Evolutionary conservation across 176 grass and related monocot species (phyloP).

Genomic region (Urochloa ruziziensis): DNA sequence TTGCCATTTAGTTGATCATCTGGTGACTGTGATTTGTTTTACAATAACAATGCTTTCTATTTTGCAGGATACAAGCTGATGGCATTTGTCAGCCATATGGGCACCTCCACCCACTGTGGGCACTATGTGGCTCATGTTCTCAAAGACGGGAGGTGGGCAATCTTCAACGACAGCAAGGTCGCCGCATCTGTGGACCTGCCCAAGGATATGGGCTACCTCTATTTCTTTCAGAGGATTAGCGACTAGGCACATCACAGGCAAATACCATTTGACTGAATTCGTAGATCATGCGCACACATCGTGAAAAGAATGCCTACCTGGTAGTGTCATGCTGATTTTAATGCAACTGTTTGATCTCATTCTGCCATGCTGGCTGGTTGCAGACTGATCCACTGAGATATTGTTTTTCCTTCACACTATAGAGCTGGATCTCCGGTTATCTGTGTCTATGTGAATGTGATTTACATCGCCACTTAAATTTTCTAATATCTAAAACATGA

Average conservation of each 20-base stretch:
- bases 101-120: conserved; percentile 88
- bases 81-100: conserved; percentile 93
- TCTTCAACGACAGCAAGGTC: conserved; percentile 91
- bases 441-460: not conserved
- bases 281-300: not conserved
- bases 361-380: not conserved
- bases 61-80: conserved; percentile 83
- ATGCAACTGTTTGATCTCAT: not conserved
- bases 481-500: too few relatives aligned
- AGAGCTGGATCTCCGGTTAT: not conserved
- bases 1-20: not conserved
- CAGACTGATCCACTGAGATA: not conserved
- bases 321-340: not conserved
- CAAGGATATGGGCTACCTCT: conserved; percentile 98
- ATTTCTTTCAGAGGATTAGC: conserved; percentile 83
- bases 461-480: too few relatives aligned
- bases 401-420: not conserved
- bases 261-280: not conserved
- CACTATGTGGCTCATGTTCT: conserved; percentile 92
- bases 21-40: not conserved
- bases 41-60: not conserved
- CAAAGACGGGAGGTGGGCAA: conserved; percentile 86
- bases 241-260: conserved; percentile 11
- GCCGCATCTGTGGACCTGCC: conserved; percentile 83
- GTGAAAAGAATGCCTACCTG: conserved; percentile 2